Evolutionary conservation across 2,329 filamentous ascomycete genomes (phyloP).

Genomic region (Alternaria arbusti): DNA sequence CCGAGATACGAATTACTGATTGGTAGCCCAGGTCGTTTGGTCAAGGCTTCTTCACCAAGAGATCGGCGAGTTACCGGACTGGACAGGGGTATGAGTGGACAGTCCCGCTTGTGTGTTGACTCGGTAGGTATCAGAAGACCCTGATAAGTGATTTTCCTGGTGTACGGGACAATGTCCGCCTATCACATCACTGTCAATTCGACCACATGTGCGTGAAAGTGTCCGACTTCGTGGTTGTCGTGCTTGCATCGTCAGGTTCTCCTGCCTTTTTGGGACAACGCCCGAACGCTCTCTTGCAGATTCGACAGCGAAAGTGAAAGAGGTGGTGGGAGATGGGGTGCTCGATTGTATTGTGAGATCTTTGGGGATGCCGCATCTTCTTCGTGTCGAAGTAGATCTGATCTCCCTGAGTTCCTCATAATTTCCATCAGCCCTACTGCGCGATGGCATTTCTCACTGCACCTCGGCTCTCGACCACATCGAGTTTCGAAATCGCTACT

Average conservation of each 20-base stretch:
- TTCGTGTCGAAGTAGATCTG: background rate
- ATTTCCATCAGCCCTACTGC: background rate
- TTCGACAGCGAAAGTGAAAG: background rate
- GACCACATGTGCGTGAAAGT: background rate
- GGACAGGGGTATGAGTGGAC: background rate
- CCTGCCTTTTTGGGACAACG: background rate
- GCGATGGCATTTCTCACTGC: background rate
- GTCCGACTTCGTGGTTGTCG: background rate
- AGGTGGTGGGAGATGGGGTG: background rate
- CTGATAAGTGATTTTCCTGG: background rate
- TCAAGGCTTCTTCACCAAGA: background rate
- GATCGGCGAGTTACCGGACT: background rate
- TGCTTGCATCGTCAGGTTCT: background rate
- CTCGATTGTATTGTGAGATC: background rate
- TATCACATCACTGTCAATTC: background rate
- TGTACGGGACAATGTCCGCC: background rate
- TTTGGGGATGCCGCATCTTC: too few species aligned
- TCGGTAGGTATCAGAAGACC: background rate
- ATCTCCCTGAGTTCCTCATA: background rate
- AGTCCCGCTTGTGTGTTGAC: background rate
- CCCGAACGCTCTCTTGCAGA: background rate
- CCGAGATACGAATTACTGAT: background rate
- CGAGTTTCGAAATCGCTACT: background rate
- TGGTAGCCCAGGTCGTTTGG: background rate
- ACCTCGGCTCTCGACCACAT: background rate